Base-by-base conservation (phyloP, 2,329 filamentous ascomycete species). In the Tolypocladium ophioglossoides region DNA sequence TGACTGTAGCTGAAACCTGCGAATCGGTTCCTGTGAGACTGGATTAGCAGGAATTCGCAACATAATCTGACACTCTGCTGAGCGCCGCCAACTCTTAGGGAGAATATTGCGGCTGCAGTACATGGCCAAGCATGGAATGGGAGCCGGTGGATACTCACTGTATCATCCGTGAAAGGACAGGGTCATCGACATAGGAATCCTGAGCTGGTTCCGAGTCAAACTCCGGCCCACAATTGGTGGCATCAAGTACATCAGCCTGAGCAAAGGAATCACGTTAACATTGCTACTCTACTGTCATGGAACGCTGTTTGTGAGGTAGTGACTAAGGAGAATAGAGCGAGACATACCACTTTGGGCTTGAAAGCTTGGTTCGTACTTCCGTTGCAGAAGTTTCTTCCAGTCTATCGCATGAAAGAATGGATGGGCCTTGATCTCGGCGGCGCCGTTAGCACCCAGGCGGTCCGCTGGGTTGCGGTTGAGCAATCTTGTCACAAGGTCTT, bases 401-500 rank as follows among this genome's bases (percentile, higher is more conserved):
- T 97, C 94, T 63, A 97, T 96, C 69, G 89, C 92, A 67, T 96
- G 91, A 80, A 99, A 97, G 80, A 99, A 99, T 54, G 92, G 91
- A 69, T 97, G 94, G 27, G 91, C 90, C 76, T 99, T 99, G 77
- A 99, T 97, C 73, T 99, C 94, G 22, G 91, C 88, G 4, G 94
- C 92, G 58, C 94, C 94, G 64, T 92, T 94, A 55, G 91, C 91
- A 62, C 94, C 94, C 51, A 99, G 77, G 64, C 94, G 84, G 70
- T 91, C 85, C 60, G 91, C 86, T 4, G 94, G 91, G 68, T 96
- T 89, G 62, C 94, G 88, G 73, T 97, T 94, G 52, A 99, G 80
- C 38, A 99, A 80, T 69, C 89, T 90, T 20, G 87, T 91, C 52
- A 99, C 76, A 39, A 99, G 82, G 69, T 97, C 92, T 70, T 95